Evolutionary conservation across 768 basidiomycete genomes (phyloP).

Genomic region (Jaapia argillacea): DNA sequence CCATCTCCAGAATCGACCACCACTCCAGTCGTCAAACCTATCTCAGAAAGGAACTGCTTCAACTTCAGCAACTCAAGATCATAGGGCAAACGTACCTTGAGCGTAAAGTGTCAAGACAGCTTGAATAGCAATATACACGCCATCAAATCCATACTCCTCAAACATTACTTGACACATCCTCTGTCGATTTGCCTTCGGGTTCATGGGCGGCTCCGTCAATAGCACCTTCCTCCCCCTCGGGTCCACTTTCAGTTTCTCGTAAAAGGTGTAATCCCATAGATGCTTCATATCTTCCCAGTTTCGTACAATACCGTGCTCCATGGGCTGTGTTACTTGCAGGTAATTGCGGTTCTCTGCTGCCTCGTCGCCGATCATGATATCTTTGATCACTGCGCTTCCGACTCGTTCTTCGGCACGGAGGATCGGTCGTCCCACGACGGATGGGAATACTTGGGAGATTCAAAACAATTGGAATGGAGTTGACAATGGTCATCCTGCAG

Average conservation of each 20-base stretch:
- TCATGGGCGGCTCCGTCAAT: conserved; percentile 98
- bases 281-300: conserved; percentile 99
- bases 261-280: conserved; percentile 97
- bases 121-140: conserved; percentile 97
- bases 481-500: neutral
- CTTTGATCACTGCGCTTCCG: conserved; percentile 78
- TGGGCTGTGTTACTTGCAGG: conserved; percentile 93
- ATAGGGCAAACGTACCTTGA: conserved; percentile 58
- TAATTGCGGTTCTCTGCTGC: conserved; percentile 91
- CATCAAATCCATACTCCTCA: conserved; percentile 93
- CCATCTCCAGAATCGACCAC: conserved; percentile 99
- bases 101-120: conserved; percentile 97
- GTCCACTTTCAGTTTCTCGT: conserved; percentile 88
- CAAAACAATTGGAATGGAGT: neutral
- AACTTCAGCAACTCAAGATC: conserved; percentile 1
- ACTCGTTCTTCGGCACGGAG: conserved; percentile 95
- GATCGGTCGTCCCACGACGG: conserved; percentile 94
- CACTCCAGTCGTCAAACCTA: conserved; percentile 95
- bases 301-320: conserved; percentile 98
- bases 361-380: conserved; percentile 98
- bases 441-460: conserved; percentile 73
- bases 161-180: conserved; percentile 99
- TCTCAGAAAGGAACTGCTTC: neutral
- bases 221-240: conserved; percentile 82
- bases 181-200: conserved; percentile 87